A percentile compares a stretch with the other conserved stretches of the same genome.
Evolutionary conservation across 2,329 filamentous ascomycete genomes (phyloP).

Genomic region (Calonectria hongkongensis): DNA sequence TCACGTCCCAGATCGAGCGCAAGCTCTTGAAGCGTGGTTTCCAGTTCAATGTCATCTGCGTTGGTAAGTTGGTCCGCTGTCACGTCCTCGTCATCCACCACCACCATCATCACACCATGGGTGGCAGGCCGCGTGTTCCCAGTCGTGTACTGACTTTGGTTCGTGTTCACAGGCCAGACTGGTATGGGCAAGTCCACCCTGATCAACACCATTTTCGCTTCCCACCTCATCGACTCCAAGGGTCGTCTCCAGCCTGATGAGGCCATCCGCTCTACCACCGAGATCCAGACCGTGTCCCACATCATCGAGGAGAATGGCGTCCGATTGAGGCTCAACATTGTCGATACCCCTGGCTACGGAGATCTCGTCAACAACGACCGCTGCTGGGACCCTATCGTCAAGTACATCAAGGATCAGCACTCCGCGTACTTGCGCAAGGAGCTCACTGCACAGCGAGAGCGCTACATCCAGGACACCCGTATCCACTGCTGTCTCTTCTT

Average conservation of each 20-base stretch:
- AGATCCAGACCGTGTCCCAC: constrained; percentile 98
- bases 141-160: constrained; percentile 43
- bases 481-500: constrained; percentile 99
- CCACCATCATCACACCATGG: constrained; percentile 46
- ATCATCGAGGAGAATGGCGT: constrained; percentile 99
- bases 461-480: constrained; percentile 99
- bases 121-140: constrained; percentile 35
- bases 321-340: constrained; percentile 97
- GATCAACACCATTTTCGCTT: constrained; percentile 99
- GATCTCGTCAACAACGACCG: constrained; percentile 99
- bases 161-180: constrained; percentile 84
- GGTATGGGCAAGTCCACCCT: constrained; percentile 98
- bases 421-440: constrained; percentile 99
- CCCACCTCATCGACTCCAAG: constrained; percentile 99
- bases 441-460: constrained; percentile 98
- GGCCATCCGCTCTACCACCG: constrained; percentile 94
- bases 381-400: constrained; percentile 99
- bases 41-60: constrained; percentile 99
- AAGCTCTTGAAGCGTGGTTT: constrained; percentile 99
- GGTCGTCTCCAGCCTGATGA: constrained; percentile 94
- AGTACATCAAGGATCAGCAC: constrained; percentile 99
- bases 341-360: constrained; percentile 98
- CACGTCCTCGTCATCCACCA: constrained; percentile 37
- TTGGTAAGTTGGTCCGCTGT: constrained; percentile 80
- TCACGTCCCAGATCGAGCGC: constrained; percentile 99